Percentiles rank a stretch among this genome's conserved stretches.
Evolutionary conservation across 768 basidiomycete species (phyloP).

Genomic region (Clavaria fumosa): DNA sequence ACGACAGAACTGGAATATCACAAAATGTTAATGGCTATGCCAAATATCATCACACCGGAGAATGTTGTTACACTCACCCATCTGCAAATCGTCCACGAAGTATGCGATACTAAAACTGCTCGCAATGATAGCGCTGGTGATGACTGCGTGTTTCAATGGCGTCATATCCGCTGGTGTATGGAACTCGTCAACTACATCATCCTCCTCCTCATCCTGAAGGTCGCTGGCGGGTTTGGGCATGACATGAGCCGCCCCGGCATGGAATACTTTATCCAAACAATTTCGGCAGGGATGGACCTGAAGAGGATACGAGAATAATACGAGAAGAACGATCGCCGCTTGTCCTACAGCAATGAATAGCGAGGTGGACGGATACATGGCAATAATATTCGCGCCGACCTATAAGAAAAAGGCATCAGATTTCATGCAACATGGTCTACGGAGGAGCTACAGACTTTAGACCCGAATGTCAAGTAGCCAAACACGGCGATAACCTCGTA

Average conservation of each 20-base stretch:
- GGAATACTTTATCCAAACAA: constrained; percentile 83
- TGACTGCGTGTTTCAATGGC: constrained; percentile 44
- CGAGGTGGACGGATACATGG: constrained; percentile 85
- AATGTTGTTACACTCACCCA: constrained; percentile 35
- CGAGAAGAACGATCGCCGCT: constrained; percentile 79
- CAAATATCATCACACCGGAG: not conserved
- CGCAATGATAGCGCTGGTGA: constrained; percentile 53
- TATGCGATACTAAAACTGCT: constrained; percentile 61
- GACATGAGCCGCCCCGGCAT: constrained; percentile 20
- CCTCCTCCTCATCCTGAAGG: constrained; percentile 33
- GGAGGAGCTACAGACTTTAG: constrained; percentile 31
- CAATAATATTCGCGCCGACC: constrained; percentile 88
- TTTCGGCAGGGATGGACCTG: constrained; percentile 91
- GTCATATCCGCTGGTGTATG: constrained; percentile 54
- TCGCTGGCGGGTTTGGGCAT: constrained; percentile 23
- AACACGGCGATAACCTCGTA: constrained; percentile 84
- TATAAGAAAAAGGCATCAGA: too few relatives aligned
- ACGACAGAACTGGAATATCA: constrained; percentile 63
- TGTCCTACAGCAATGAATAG: constrained; percentile 88
- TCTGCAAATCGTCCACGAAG: constrained; percentile 59
- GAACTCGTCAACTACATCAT: constrained; percentile 31
- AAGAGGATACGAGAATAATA: constrained; percentile 85
- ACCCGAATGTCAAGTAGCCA: constrained; percentile 90
- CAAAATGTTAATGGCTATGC: not conserved
- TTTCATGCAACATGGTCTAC: constrained; percentile 4